phyloP scores from a whole-genome alignment of 1,139 yeast genomes.

The Yamadazyma pseudoaaseri region DNA sequence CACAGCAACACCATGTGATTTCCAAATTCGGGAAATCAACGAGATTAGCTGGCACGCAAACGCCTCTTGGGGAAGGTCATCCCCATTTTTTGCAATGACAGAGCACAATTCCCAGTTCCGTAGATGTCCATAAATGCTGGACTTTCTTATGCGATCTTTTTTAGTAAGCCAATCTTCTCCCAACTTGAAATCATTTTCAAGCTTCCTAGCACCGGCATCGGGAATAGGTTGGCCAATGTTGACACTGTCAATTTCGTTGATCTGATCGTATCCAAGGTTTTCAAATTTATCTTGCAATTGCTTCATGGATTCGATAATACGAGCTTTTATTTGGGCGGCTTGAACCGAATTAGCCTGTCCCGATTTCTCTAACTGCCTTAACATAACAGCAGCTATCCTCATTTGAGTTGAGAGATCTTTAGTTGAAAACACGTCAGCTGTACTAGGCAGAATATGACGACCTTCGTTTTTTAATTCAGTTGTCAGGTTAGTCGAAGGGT shows the following conservation, averaged over 20 bases:
- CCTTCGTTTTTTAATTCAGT: neutral
- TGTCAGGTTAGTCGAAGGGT: neutral
- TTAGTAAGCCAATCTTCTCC: constrained; percentile 94
- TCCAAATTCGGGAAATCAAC: constrained; percentile 85
- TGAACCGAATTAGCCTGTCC: constrained; percentile 71
- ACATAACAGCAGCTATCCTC: constrained; percentile 94
- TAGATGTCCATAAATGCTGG: constrained; percentile 79
- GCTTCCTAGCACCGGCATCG: constrained; percentile 83
- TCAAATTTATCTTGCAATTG: constrained; percentile 69
- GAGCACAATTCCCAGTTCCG: constrained; percentile 94
- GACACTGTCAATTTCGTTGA: constrained; percentile 38
- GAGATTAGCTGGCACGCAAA: constrained; percentile 93
- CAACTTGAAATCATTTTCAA: constrained; percentile 86
- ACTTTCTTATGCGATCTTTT: constrained; percentile 70
- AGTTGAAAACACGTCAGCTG: constrained; percentile 7
- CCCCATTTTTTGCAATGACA: constrained; percentile 94
- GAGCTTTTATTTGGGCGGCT: constrained; percentile 64
- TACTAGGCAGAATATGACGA: too few relatives aligned
- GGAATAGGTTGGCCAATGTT: constrained; percentile 9
- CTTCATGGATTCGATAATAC: constrained; percentile 88
- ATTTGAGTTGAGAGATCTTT: constrained; percentile 81
- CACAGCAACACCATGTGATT: constrained; percentile 57
- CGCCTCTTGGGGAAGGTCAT: constrained; percentile 93
- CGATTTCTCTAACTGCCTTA: constrained; percentile 80
- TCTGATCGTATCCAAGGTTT: constrained; percentile 47